Percentiles rank a stretch among this genome's conserved stretches.
phyloP scores from a whole-genome alignment of 1,284 basidiomycete species.

The Leucoagaricus sp. region DNA sequence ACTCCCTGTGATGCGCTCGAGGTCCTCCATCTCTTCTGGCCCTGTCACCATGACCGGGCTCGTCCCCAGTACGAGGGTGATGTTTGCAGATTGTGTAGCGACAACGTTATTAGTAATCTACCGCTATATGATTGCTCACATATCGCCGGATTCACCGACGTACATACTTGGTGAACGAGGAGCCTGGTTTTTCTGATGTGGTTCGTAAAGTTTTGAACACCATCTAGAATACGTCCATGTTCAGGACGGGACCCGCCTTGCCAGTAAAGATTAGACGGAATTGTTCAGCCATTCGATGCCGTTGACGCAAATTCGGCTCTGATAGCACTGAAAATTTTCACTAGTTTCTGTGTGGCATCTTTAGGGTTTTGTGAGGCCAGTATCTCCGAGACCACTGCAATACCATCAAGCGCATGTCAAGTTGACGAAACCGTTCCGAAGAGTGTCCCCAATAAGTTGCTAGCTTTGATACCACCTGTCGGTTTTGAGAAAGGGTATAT shows the following conservation, averaged over 20 bases:
- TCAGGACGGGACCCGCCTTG: constrained; percentile 11
- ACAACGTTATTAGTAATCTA: constrained; percentile 93
- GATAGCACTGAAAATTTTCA: constrained; percentile 47
- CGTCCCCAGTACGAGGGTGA: constrained; percentile 86
- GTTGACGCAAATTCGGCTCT: constrained; percentile 17
- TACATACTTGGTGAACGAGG: constrained; percentile 77
- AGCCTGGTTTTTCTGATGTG: constrained; percentile 58
- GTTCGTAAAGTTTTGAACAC: constrained; percentile 43
- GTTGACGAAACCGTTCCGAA: constrained; percentile 67
- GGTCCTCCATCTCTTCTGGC: constrained; percentile 81
- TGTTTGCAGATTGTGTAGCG: constrained; percentile 89
- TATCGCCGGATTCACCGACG: not conserved
- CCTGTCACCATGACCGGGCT: constrained; percentile 95
- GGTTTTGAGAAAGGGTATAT: not conserved
- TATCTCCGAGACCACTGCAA: constrained; percentile 93
- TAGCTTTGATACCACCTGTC: constrained; percentile 80
- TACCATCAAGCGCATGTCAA: constrained; percentile 68
- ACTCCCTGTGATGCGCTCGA: constrained; percentile 67
- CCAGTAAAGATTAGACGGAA: constrained; percentile 1
- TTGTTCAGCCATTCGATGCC: constrained; percentile 5
- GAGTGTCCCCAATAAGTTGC: constrained; percentile 71
- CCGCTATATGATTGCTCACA: constrained; percentile 3
- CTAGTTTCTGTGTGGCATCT: constrained; percentile 53
- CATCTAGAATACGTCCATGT: constrained; percentile 28
- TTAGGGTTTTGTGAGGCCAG: constrained; percentile 68